A percentile compares a stretch with the other conserved stretches of the same genome.
Conservation (phyloP, 495 filamentous ascomycete genomes). For the Staphylotrichum tortipilum region DNA sequence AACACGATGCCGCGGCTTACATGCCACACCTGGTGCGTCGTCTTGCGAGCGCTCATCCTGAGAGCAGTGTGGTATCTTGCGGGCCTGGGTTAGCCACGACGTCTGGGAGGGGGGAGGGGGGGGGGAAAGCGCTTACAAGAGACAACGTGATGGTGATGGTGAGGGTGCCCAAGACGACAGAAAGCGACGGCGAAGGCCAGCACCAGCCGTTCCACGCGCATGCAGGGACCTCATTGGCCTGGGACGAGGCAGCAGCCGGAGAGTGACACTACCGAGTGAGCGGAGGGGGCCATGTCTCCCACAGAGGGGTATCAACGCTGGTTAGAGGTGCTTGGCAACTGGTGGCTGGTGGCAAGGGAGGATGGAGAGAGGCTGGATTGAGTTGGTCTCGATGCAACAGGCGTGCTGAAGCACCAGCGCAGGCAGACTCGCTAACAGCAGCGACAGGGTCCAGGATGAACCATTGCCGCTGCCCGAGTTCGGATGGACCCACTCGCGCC, state of each 20-base stretch:
- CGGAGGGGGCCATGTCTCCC: conserved; percentile 16
- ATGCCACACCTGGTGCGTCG: conserved; percentile 31
- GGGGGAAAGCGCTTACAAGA: not conserved
- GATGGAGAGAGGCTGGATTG: too few species aligned
- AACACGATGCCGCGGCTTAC: conserved; percentile 34
- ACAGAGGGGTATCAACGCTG: conserved; percentile 16
- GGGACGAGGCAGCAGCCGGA: not conserved
- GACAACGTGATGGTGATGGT: not conserved
- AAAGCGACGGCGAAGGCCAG: not conserved
- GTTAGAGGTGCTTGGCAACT: too few species aligned
- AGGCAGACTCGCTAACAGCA: conserved; percentile 8
- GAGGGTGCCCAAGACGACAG: conserved; percentile 1
- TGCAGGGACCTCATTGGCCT: conserved; percentile 8
- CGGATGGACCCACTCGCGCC: too few species aligned
- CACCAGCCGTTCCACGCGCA: not conserved
- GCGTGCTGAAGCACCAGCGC: too few species aligned
- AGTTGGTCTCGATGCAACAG: too few species aligned
- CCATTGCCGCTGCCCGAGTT: not conserved
- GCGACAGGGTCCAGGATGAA: not conserved
- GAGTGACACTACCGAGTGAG: conserved; percentile 1
- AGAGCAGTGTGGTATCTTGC: not conserved
- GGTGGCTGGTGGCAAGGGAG: too few species aligned
- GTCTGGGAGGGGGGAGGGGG: not conserved
- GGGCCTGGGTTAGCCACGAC: not conserved
- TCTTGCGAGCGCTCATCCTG: conserved; percentile 21